These are phyloP conservation scores for Rhizophora apiculata DNA, from an alignment of 345 rosid species.

Conservation along the genomic window DNA sequence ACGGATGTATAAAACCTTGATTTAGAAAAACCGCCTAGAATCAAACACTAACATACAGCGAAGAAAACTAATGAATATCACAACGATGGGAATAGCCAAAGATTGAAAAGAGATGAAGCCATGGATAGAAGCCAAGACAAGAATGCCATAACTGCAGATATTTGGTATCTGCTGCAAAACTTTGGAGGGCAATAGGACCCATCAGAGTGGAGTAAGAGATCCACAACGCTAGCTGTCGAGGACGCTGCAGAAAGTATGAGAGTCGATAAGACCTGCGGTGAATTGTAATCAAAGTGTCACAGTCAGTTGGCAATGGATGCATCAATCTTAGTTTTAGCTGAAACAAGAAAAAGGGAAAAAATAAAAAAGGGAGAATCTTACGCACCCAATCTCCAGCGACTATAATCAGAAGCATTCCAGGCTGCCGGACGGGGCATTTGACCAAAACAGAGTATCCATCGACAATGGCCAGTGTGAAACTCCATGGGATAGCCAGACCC, in stretches of 20 bases:
- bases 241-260: slow-evolving; percentile 76
- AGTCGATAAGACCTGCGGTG: slow-evolving; percentile 59
- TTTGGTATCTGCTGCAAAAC: slow-evolving; percentile 67
- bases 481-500: slow-evolving; percentile 92
- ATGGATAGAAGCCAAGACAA: slow-evolving; percentile 72
- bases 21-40: neutral
- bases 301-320: neutral
- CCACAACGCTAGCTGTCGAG: slow-evolving; percentile 77
- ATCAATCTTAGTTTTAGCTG: neutral
- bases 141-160: slow-evolving; percentile 86
- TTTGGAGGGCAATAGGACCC: slow-evolving; percentile 43
- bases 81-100: slow-evolving; percentile 75
- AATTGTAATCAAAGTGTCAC: neutral
- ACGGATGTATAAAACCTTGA: slow-evolving; percentile 2
- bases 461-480: slow-evolving; percentile 67
- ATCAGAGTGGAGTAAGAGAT: slow-evolving; percentile 46
- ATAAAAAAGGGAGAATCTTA: neutral
- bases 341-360: too few species aligned
- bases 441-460: slow-evolving; percentile 73
- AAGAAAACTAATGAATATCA: slow-evolving; percentile 22
- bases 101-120: slow-evolving; percentile 79
- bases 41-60: neutral
- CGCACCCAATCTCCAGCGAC: slow-evolving; percentile 83
- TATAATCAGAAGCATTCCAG: slow-evolving; percentile 51
- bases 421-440: slow-evolving; percentile 59